phyloP scores from a whole-genome alignment of 2,329 filamentous ascomycete genomes.

The Trichoderma brevicompactum region DNA sequence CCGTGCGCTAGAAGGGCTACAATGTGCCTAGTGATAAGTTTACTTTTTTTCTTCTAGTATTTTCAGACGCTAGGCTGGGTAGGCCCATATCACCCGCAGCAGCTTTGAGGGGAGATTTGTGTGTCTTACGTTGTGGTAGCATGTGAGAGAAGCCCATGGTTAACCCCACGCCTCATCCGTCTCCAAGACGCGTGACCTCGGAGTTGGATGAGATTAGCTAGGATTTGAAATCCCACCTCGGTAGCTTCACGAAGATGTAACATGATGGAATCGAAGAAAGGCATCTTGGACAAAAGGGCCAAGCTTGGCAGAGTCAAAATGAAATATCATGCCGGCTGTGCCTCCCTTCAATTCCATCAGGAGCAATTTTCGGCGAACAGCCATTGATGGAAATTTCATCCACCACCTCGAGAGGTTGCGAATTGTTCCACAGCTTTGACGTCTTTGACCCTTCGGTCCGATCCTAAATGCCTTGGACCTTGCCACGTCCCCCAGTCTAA shows the following conservation, averaged over 20 bases:
- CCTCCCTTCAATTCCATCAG: not conserved
- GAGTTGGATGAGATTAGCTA: not conserved
- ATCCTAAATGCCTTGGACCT: conserved; percentile 14
- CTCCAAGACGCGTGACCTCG: not conserved
- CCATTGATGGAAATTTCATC: conserved; percentile 4
- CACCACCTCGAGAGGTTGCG: conserved; percentile 1
- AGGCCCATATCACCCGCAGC: too few species aligned
- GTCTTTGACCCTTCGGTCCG: conserved; percentile 26
- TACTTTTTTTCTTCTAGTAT: not conserved
- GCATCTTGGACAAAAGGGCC: not conserved
- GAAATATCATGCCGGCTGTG: not conserved
- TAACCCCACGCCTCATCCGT: conserved; percentile 4
- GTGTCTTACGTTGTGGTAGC: not conserved
- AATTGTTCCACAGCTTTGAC: conserved; percentile 12
- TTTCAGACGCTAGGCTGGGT: not conserved
- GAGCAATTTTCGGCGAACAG: not conserved
- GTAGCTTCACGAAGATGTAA: not conserved
- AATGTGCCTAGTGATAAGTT: not conserved
- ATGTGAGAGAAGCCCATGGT: not conserved
- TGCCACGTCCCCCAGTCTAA: conserved; percentile 1
- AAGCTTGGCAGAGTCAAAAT: not conserved
- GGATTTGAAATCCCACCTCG: not conserved
- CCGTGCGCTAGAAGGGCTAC: not conserved
- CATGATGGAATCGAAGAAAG: not conserved
- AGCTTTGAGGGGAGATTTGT: not conserved